A percentile compares a stretch with the other conserved stretches of the same genome.
Conservation (phyloP, 2,329 filamentous ascomycete genomes). For the Exophiala phaeomuriformis region DNA sequence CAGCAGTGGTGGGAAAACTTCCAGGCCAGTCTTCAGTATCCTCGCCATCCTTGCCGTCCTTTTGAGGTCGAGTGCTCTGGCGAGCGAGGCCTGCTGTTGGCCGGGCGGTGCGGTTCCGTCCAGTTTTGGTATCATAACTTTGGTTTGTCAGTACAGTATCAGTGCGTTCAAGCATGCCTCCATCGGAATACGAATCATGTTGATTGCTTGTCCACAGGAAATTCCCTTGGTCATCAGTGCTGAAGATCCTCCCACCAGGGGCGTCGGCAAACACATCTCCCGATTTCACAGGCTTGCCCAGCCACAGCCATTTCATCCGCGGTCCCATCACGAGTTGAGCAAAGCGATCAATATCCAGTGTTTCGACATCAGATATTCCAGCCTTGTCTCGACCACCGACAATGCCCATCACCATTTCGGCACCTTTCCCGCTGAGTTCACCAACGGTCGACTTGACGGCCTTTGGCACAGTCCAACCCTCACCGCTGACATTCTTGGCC, state of each 20-base stretch:
- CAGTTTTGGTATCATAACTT: conserved; percentile 13
- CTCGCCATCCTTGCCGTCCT: conserved; percentile 11
- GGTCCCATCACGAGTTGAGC: conserved; percentile 71
- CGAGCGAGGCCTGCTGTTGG: conserved; percentile 17
- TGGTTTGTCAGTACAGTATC: conserved; percentile 19
- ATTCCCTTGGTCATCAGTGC: conserved; percentile 40
- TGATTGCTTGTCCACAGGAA: conserved; percentile 40
- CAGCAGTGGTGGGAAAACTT: background rate
- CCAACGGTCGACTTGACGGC: conserved; percentile 93
- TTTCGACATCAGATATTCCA: conserved; percentile 87
- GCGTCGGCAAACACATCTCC: conserved; percentile 29
- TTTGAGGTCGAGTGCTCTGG: conserved; percentile 11
- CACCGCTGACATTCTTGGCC: conserved; percentile 79
- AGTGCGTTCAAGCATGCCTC: conserved; percentile 15
- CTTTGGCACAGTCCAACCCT: conserved; percentile 85
- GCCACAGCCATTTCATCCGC: conserved; percentile 87
- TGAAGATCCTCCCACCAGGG: conserved; percentile 37
- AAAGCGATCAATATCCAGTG: conserved; percentile 78
- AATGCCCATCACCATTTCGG: conserved; percentile 93
- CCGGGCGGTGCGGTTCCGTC: conserved; percentile 17
- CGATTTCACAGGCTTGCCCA: conserved; percentile 73
- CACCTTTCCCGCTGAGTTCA: conserved; percentile 86
- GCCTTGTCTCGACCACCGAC: conserved; percentile 79
- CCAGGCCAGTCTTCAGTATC: conserved; percentile 15
- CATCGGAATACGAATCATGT: conserved; percentile 15